Evolutionary conservation across 2,329 filamentous ascomycete species (phyloP).

Genomic region (Hypoxylon sp.): DNA sequence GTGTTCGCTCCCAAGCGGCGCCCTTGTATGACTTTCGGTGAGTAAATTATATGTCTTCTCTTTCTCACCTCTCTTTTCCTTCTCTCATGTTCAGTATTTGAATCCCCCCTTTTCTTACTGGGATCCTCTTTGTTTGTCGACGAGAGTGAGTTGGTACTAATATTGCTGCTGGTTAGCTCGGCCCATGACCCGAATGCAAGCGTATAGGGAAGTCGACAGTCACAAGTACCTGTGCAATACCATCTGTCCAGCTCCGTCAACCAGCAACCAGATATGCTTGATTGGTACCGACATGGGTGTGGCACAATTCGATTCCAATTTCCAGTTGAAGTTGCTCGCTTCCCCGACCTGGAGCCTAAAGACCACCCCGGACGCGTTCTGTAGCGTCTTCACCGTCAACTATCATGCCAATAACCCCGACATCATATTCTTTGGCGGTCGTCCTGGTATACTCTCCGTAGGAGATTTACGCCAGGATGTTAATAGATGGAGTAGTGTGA

Average conservation of each 20-base stretch:
- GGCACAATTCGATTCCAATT: constrained; percentile 55
- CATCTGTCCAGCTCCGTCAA: constrained; percentile 58
- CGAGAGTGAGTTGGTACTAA: background rate
- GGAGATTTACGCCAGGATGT: constrained; percentile 61
- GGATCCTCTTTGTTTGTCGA: background rate
- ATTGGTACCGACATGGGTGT: constrained; percentile 67
- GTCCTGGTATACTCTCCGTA: constrained; percentile 63
- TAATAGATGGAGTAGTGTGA: constrained; percentile 44
- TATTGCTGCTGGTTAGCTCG: background rate
- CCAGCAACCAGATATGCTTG: constrained; percentile 59
- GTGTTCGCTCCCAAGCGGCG: background rate
- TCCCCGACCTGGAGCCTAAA: background rate
- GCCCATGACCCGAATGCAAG: background rate
- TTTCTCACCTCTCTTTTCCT: background rate
- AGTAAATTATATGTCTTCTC: background rate
- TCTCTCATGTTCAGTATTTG: background rate
- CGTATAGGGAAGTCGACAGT: background rate
- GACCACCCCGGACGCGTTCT: constrained; percentile 23
- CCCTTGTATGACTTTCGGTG: background rate
- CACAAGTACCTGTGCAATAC: constrained; percentile 24
- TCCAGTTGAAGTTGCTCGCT: constrained; percentile 53
- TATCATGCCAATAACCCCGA: constrained; percentile 62
- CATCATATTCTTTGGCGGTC: constrained; percentile 67
- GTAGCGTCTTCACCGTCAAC: constrained; percentile 65
- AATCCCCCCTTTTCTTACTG: background rate